Base-by-base conservation (phyloP, 169 alveolate genomes). In the Plasmodium inui region DNA sequence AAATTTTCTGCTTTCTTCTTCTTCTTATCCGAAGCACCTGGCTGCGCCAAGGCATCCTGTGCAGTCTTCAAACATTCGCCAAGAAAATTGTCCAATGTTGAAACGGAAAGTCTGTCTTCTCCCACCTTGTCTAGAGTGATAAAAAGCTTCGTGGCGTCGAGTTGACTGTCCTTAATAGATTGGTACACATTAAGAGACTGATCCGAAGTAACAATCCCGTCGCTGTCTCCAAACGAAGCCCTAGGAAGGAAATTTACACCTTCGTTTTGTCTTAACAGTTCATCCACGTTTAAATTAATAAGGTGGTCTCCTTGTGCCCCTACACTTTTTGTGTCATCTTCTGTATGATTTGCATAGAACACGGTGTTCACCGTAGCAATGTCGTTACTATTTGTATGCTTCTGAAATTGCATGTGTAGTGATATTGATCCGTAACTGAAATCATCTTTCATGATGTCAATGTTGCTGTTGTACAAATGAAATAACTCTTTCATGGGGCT, bases 381-480 rank as follows among this genome's bases (percentile, higher is more conserved):
- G 34, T 34, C 39, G 1, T 44, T 37, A 14, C 57, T 30, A 26
- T 41, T 46, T 32, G 32, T 26, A 86, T 46, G 34, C 41, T 74
- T 86, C 19, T 12, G 2, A 86, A 86, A 86, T 8, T 32, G 0
- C 5, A 84, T 71, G 32, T 37, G 53, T n/a, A 84, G 28, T 17
- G 80, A 73, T 86, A 86, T 74, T 19, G 84, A 86, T 26, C 85
- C 93, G 81, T 22, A 0, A 39, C n/a, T n/a, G 76, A 74, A 86
- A 37, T 55, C 67, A 22, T 73, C 79, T 32, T 34, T 28, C 7
- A 7, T 74, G 55, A 86, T 55, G 70, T 86, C 73, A 26, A 86
- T 28, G 41, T 74, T 8, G 8, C 26, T 46, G 70, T 53, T 86
- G 55, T 86, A 86, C 22, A 86, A 8, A 37, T 12, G 55, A 55